A percentile compares a stretch with the other conserved stretches of the same genome.
Conservation (phyloP, 2,329 filamentous ascomycete species). For the Rhinocladiella mackenziei region DNA sequence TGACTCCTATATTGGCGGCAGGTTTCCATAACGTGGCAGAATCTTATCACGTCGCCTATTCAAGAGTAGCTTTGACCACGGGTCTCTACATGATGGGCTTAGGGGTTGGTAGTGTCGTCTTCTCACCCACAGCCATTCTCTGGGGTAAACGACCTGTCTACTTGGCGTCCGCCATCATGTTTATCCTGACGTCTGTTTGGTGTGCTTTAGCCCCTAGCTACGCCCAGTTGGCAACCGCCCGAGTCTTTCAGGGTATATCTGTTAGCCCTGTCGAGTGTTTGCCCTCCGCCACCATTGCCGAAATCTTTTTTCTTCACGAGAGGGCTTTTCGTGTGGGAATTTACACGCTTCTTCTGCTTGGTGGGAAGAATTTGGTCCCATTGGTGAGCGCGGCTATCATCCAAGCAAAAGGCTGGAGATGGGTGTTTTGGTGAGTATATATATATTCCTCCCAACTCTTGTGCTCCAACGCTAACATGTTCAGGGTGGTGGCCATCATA, state of each 20-base stretch:
- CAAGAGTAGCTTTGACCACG: conserved; percentile 78
- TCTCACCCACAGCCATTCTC: conserved; percentile 85
- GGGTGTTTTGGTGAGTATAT: conserved; percentile 67
- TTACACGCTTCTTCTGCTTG: conserved; percentile 81
- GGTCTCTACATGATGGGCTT: conserved; percentile 93
- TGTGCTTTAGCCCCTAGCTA: conserved; percentile 81
- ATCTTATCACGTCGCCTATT: conserved; percentile 62
- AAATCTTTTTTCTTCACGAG: conserved; percentile 95
- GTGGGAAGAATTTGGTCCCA: conserved; percentile 87
- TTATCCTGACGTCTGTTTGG: conserved; percentile 74
- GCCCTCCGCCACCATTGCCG: conserved; percentile 87
- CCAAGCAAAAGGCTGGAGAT: conserved; percentile 73
- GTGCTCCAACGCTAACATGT: conserved; percentile 3
- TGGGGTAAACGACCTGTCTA: conserved; percentile 91
- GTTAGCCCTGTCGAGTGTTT: conserved; percentile 89
- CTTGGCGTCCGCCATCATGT: conserved; percentile 70
- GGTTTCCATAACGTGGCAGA: conserved; percentile 78
- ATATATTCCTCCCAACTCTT: conserved; percentile 24
- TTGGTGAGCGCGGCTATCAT: conserved; percentile 84
- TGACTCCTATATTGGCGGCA: conserved; percentile 84
- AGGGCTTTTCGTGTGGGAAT: conserved; percentile 88
- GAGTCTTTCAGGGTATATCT: conserved; percentile 82
- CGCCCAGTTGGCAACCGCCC: conserved; percentile 70
- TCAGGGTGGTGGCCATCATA: conserved; percentile 62
- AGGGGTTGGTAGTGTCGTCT: conserved; percentile 76